These are phyloP conservation scores for Blastosporella zonata DNA, from an alignment of 1,284 basidiomycete genomes.

Conservation along the genomic window DNA sequence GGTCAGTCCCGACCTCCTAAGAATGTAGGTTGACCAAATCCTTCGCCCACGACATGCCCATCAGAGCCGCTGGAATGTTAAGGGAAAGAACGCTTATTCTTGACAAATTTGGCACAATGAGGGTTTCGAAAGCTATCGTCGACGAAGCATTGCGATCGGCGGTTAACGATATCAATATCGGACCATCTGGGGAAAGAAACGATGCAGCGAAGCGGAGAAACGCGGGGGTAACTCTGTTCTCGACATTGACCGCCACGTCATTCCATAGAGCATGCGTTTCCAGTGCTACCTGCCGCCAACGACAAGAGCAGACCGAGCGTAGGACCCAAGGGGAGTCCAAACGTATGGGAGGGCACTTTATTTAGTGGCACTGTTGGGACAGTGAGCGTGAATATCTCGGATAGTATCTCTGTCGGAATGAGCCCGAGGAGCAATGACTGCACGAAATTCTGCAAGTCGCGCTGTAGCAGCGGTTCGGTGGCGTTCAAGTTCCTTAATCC, in stretches of 20 bases:
- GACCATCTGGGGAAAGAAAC: neutral
- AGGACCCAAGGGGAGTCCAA: neutral
- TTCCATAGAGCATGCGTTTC: neutral
- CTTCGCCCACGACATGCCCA: neutral
- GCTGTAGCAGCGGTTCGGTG: neutral
- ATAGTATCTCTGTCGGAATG: neutral
- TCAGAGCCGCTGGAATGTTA: neutral
- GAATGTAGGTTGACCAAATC: neutral
- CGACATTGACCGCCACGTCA: neutral
- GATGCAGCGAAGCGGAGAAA: neutral
- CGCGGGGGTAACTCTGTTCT: neutral
- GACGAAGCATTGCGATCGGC: neutral
- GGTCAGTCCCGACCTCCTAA: neutral
- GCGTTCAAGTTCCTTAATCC: neutral
- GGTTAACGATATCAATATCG: neutral
- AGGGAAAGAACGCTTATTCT: neutral
- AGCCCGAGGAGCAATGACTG: neutral
- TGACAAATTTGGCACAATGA: neutral
- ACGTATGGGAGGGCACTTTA: neutral
- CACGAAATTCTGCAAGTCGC: neutral
- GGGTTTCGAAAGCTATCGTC: neutral
- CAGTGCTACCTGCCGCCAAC: slow-evolving; percentile 2
- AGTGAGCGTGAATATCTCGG: neutral
- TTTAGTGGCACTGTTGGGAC: neutral
- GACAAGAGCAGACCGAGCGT: slow-evolving; percentile 2